Evolutionary conservation across 768 basidiomycete species (phyloP).

Genomic region (Termitomyces sp.): DNA sequence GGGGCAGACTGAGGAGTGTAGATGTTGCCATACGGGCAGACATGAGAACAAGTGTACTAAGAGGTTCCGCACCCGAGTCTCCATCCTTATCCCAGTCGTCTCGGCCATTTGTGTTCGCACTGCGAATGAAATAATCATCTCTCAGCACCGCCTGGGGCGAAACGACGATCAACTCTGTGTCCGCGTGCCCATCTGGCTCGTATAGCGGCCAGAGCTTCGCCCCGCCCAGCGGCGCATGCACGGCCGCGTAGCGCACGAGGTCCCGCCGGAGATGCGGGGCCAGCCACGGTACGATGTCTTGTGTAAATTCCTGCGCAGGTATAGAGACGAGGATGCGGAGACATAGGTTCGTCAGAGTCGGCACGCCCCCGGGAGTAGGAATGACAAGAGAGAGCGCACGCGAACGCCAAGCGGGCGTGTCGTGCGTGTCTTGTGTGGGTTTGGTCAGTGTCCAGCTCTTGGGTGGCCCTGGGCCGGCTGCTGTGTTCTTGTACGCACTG

Average conservation of each 20-base stretch:
- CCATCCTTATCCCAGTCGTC: conserved; percentile 45
- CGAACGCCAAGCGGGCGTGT: conserved; percentile 47
- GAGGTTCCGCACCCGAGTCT: conserved; percentile 29
- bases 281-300: conserved; percentile 48
- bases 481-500: conserved; percentile 21
- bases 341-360: conserved; percentile 58
- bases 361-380: conserved; percentile 32
- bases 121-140: conserved; percentile 39
- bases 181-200: conserved; percentile 49
- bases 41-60: conserved; percentile 52
- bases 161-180: conserved; percentile 65
- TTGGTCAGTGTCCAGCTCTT: conserved; percentile 48
- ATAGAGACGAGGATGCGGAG: conserved; percentile 44
- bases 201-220: conserved; percentile 51
- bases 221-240: conserved; percentile 54
- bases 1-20: conserved; percentile 52
- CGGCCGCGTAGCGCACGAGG: conserved; percentile 56
- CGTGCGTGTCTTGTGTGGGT: conserved; percentile 24
- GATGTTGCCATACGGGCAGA: conserved; percentile 44
- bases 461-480: conserved; percentile 50
- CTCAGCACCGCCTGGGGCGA: conserved; percentile 49
- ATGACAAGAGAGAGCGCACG: conserved; percentile 57
- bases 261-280: conserved; percentile 59
- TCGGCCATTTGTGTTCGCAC: background rate
- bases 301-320: conserved; percentile 40